phyloP scores from a whole-genome alignment of 129 eudicot genomes.

The Pittosporum tobira region DNA sequence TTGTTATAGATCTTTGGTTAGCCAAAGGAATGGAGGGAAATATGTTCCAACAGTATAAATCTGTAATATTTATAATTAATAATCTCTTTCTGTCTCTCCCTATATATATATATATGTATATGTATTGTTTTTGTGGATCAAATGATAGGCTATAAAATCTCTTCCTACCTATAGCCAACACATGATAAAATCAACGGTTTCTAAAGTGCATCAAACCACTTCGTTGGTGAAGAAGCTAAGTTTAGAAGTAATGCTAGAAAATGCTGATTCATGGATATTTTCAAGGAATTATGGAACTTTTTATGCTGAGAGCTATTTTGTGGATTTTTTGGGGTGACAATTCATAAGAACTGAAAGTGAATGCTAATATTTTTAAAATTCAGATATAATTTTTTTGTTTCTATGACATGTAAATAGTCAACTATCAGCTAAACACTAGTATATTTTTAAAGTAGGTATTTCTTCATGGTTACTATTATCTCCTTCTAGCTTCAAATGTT shows the following conservation, averaged over 20 bases:
- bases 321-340: too few relatives aligned
- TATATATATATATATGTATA: background rate
- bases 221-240: background rate
- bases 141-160: too few relatives aligned
- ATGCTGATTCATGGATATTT: background rate
- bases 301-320: background rate
- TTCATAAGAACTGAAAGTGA: background rate
- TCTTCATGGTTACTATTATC: background rate
- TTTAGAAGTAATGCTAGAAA: too few relatives aligned
- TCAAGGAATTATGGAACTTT: background rate
- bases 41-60: background rate
- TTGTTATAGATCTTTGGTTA: background rate
- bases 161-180: background rate
- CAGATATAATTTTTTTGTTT: background rate
- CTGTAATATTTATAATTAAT: background rate
- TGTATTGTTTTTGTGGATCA: background rate
- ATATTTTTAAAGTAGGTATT: background rate
- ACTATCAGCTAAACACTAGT: background rate
- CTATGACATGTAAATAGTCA: background rate
- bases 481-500: background rate
- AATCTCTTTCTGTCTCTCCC: background rate
- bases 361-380: background rate
- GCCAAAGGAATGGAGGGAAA: background rate
- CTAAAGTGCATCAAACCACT: background rate
- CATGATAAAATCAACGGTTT: background rate